Evolutionary conservation across 2,329 filamentous ascomycete species (phyloP).

Genomic region (Juglanconis sp.): DNA sequence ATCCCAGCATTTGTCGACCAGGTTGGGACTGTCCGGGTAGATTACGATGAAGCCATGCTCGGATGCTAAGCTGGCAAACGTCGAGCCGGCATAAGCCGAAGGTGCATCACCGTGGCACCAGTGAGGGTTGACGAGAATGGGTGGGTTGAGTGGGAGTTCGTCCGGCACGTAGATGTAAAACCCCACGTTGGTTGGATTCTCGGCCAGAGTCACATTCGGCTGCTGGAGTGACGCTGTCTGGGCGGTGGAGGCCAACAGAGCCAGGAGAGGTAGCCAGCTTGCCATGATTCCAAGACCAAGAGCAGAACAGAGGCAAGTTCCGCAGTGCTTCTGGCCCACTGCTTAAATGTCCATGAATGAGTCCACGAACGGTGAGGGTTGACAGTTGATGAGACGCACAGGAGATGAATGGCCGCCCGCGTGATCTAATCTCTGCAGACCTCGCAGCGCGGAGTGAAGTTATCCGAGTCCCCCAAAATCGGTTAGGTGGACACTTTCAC

Average conservation of each 20-base stretch:
- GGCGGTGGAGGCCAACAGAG: not conserved
- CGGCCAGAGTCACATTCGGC: slow-evolving; percentile 30
- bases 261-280: not conserved
- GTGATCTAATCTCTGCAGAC: too few relatives aligned
- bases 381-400: not conserved
- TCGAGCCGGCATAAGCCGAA: slow-evolving; percentile 45
- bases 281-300: not conserved
- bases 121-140: slow-evolving; percentile 54
- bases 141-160: slow-evolving; percentile 39
- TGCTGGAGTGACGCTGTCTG: slow-evolving; percentile 26
- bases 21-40: slow-evolving; percentile 36
- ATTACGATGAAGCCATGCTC: slow-evolving; percentile 51
- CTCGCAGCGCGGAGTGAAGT: not conserved
- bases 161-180: slow-evolving; percentile 53
- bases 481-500: not conserved
- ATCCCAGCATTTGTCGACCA: slow-evolving; percentile 54
- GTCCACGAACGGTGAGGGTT: too few relatives aligned
- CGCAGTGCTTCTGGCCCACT: not conserved
- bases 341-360: too few relatives aligned
- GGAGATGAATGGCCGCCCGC: not conserved
- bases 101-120: slow-evolving; percentile 55
- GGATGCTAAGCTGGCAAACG: slow-evolving; percentile 52
- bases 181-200: slow-evolving; percentile 48
- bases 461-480: not conserved
- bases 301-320: not conserved